Evolutionary conservation across 2,329 filamentous ascomycete species (phyloP), one percentile per base, ranked within the genome.

Genomic region (Trichophyton rubrum): DNA sequence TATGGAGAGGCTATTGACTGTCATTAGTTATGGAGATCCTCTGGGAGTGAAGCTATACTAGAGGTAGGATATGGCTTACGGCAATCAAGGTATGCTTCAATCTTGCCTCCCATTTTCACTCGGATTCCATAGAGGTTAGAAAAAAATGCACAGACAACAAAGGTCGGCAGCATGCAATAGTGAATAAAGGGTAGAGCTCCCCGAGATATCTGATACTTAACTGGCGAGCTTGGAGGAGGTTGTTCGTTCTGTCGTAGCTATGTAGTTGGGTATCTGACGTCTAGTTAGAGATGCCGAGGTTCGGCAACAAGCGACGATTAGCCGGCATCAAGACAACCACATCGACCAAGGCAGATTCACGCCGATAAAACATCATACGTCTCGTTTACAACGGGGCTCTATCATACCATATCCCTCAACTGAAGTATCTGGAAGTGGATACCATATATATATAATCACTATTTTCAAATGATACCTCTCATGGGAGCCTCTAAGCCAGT

Each of bases 61-160:
- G 47, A 33, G 47, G n/a, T 7, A 24, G 38, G 24, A 7, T n/a
- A 20, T 45, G n/a, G 67, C 78, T 63, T 73, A 87, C 85, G 81
- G 68, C 85, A 80, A 72, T 89, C 86, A 60, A 88, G 64, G 68
- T 87, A 88, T 62, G 79, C 80, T 63, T 86, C 83, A 65, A 89
- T 87, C 60, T 80, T 80, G 35, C 56, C 56, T 43, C 38, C 41
- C 56, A 59, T 59, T 43, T 56, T 57, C 11, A 47, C 17, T 3
- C 7, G 3, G 9, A 13, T 13, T 38, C 27, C 33, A 38, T 4
- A 38, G 33, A 9, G 33, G 9, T 38, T 38, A 13, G 33, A 3
- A 13, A 30, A 30, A 13, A 38, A 9, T 38, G 33, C 13, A 38
- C 33, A 38, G 8, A 13, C 11, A 13, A 38, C 9, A 13, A 4